Conservation (phyloP, 768 basidiomycete genomes). For the Tulasnella sp. region DNA sequence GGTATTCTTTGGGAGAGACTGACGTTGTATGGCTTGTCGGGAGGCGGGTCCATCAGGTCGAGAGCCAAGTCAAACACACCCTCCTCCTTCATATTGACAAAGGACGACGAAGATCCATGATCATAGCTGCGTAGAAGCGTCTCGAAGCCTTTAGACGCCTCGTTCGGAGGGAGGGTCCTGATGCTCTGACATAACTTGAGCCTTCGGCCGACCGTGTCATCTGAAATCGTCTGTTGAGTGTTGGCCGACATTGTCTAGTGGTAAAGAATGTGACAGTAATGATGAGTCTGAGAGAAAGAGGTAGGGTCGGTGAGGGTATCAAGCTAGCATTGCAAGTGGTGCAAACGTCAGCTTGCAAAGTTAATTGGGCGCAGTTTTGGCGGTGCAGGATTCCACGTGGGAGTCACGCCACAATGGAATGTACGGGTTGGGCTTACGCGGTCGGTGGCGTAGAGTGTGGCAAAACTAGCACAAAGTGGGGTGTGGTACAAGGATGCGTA, state of each 20-base stretch:
- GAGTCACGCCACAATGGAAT: not conserved
- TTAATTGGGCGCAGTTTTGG: too few relatives aligned
- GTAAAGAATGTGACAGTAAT: not conserved
- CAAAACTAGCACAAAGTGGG: not conserved
- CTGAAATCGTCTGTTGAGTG: not conserved
- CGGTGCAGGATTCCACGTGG: too few relatives aligned
- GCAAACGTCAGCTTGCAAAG: too few relatives aligned
- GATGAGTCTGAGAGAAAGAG: not conserved
- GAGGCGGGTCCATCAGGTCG: not conserved
- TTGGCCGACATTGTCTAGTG: not conserved
- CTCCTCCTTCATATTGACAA: not conserved
- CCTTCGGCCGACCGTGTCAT: not conserved
- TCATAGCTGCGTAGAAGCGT: not conserved
- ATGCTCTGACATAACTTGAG: not conserved
- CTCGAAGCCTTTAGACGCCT: not conserved
- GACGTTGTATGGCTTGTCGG: not conserved
- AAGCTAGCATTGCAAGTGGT: not conserved
- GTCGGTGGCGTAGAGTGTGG: too few relatives aligned
- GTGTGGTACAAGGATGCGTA: not conserved
- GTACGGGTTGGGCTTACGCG: too few relatives aligned
- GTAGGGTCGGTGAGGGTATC: not conserved
- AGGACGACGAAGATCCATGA: not conserved
- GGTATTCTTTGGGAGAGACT: not conserved
- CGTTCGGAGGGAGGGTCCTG: not conserved
- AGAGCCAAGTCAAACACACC: not conserved